A percentile compares a stretch with the other conserved stretches of the same genome.
phyloP scores from a whole-genome alignment of 345 rosid genomes.

The Noccaea bulbosa region DNA sequence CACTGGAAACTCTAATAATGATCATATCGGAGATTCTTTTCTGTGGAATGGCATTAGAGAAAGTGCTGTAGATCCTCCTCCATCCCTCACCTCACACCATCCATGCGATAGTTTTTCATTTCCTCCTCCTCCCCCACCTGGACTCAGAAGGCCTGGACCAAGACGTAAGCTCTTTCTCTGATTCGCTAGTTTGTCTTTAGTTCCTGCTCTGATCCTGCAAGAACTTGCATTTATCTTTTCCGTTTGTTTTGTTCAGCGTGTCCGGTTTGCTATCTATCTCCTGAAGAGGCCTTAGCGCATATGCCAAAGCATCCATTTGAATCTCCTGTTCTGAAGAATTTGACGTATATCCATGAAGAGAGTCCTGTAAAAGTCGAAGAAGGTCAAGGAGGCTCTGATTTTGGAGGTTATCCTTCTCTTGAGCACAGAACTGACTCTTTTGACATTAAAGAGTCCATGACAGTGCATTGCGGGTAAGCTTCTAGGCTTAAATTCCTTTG shows the following conservation, averaged over 20 bases:
- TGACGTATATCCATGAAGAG: constrained; percentile 66
- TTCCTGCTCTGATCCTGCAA: not conserved
- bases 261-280: constrained; percentile 80
- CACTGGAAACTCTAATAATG: constrained; percentile 15
- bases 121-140: constrained; percentile 90
- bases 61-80: constrained; percentile 48
- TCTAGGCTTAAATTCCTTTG: not conserved
- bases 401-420: constrained; percentile 89
- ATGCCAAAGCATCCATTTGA: constrained; percentile 67
- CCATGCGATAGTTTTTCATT: constrained; percentile 68
- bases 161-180: constrained; percentile 56
- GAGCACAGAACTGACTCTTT: constrained; percentile 66
- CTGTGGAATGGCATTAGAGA: constrained; percentile 37
- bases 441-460: constrained; percentile 77
- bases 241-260: constrained; percentile 56
- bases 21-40: constrained; percentile 35
- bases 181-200: not conserved
- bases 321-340: constrained; percentile 60
- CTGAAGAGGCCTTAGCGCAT: constrained; percentile 68
- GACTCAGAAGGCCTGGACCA: constrained; percentile 65
- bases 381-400: constrained; percentile 74
- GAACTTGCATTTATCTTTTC: not conserved
- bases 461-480: constrained; percentile 83
- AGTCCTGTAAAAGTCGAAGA: constrained; percentile 59
- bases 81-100: constrained; percentile 47